These are phyloP conservation scores for Clohesyomyces aquaticus DNA, from an alignment of 495 filamentous ascomycete genomes.

Conservation along the genomic window DNA sequence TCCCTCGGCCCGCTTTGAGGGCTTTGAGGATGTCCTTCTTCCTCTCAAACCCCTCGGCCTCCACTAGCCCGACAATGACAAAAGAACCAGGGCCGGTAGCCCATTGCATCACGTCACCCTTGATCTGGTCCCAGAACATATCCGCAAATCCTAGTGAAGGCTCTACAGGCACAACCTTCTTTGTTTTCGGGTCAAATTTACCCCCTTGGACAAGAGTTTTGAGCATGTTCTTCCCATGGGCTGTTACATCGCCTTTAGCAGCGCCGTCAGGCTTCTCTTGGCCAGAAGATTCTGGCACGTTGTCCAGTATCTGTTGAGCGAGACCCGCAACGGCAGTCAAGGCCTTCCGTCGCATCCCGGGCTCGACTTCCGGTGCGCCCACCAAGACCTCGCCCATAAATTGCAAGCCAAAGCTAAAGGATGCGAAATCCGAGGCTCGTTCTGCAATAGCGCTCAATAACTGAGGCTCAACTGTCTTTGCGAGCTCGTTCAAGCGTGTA, in stretches of 20 bases:
- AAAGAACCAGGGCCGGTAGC: slow-evolving; percentile 82
- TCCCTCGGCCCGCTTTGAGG: slow-evolving; percentile 62
- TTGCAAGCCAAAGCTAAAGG: slow-evolving; percentile 81
- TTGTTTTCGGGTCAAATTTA: slow-evolving; percentile 70
- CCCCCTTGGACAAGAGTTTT: slow-evolving; percentile 88
- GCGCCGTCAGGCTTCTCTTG: slow-evolving; percentile 1
- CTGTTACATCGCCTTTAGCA: slow-evolving; percentile 42
- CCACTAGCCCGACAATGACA: slow-evolving; percentile 76
- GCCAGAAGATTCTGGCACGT: neutral
- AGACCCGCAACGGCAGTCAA: slow-evolving; percentile 72
- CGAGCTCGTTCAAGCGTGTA: slow-evolving; percentile 73
- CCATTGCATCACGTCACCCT: slow-evolving; percentile 78
- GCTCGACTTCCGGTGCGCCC: slow-evolving; percentile 57
- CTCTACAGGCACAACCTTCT: slow-evolving; percentile 67
- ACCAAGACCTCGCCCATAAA: slow-evolving; percentile 83
- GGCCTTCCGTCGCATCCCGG: slow-evolving; percentile 65
- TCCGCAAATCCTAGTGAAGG: slow-evolving; percentile 80
- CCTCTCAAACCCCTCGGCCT: slow-evolving; percentile 74
- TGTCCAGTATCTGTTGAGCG: slow-evolving; percentile 63
- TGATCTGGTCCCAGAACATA: slow-evolving; percentile 75
- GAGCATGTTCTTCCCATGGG: slow-evolving; percentile 70
- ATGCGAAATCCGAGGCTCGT: slow-evolving; percentile 66
- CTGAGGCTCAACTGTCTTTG: slow-evolving; percentile 65
- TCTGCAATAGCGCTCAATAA: slow-evolving; percentile 72
- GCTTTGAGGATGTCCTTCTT: slow-evolving; percentile 66